Percentiles rank a stretch among this genome's conserved stretches.
Conservation (phyloP, 768 basidiomycete species). For the Auriscalpium microsporum region DNA sequence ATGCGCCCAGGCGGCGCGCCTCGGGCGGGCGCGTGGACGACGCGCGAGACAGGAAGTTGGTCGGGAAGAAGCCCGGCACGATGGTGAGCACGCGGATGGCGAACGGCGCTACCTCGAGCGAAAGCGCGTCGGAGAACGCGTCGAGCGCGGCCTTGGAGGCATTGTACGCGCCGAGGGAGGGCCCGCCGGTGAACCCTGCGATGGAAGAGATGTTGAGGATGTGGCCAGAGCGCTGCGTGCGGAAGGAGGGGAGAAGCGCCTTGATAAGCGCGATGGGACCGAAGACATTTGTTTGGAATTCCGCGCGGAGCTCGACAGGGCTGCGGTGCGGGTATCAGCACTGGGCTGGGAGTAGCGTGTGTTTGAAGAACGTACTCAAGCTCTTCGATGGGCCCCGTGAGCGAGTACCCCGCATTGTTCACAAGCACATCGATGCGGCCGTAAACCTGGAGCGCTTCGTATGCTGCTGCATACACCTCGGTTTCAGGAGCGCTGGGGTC, state of each 20-base stretch:
- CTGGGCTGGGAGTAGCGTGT: not conserved
- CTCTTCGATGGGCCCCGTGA: slow-evolving; percentile 1
- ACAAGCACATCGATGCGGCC: slow-evolving; percentile 8
- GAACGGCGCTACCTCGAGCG: slow-evolving; percentile 21
- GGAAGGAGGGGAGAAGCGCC: slow-evolving; percentile 20
- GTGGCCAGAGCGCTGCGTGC: slow-evolving; percentile 18
- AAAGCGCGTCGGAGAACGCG: slow-evolving; percentile 18
- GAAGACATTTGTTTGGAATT: slow-evolving; percentile 23
- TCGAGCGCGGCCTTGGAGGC: slow-evolving; percentile 23
- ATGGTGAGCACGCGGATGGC: slow-evolving; percentile 19
- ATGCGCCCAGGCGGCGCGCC: not conserved
- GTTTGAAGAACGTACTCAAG: not conserved
- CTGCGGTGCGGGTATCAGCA: not conserved
- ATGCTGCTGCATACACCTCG: slow-evolving; percentile 1
- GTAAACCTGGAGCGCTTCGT: slow-evolving; percentile 3
- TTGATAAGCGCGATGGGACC: slow-evolving; percentile 21
- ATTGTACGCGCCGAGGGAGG: slow-evolving; percentile 19
- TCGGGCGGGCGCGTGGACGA: not conserved
- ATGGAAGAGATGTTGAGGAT: slow-evolving; percentile 22
- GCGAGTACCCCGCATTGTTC: slow-evolving; percentile 4
- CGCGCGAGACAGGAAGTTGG: slow-evolving; percentile 15
- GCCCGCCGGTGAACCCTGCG: slow-evolving; percentile 10
- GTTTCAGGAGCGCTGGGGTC: not conserved
- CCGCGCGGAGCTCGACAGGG: slow-evolving; percentile 6
- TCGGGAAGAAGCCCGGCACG: slow-evolving; percentile 24